Conservation (phyloP, 1,139 yeast species). For the Magnusiomyces ingens region DNA sequence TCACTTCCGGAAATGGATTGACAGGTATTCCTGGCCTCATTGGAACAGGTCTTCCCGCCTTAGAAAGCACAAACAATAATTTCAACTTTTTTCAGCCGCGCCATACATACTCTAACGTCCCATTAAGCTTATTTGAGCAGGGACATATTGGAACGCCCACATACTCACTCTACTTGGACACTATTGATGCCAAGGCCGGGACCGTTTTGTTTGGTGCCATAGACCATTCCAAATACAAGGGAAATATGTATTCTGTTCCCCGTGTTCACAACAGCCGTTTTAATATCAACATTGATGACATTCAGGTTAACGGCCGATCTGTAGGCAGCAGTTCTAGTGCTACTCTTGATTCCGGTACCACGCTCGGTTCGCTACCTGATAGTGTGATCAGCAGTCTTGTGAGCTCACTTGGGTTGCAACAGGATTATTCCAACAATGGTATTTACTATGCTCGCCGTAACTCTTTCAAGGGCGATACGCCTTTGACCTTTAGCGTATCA, state of each 20-base stretch:
- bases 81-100: constrained; percentile 8
- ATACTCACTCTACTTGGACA: constrained; percentile 35
- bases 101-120: constrained; percentile 21
- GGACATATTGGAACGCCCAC: constrained; percentile 43
- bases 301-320: constrained; percentile 10
- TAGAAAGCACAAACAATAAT: constrained; percentile 17
- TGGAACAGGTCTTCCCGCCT: constrained; percentile 22
- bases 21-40: constrained; percentile 25
- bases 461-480: constrained; percentile 7
- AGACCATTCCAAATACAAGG: constrained; percentile 43
- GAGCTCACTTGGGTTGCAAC: constrained; percentile 14
- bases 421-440: constrained; percentile 4
- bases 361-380: constrained; percentile 24
- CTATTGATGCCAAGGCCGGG: constrained; percentile 30
- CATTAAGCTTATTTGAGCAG: constrained; percentile 23
- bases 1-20: constrained; percentile 19
- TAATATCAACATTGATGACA: constrained; percentile 16
- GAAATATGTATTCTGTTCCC: constrained; percentile 28
- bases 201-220: constrained; percentile 43
- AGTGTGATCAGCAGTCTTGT: constrained; percentile 15
- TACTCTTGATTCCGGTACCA: constrained; percentile 25
- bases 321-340: constrained; percentile 16
- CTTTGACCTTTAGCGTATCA: constrained; percentile 19
- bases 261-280: constrained; percentile 17
- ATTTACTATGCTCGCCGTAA: constrained; percentile 7